Conservation (phyloP, 768 basidiomycete genomes). For the Imleria badia region DNA sequence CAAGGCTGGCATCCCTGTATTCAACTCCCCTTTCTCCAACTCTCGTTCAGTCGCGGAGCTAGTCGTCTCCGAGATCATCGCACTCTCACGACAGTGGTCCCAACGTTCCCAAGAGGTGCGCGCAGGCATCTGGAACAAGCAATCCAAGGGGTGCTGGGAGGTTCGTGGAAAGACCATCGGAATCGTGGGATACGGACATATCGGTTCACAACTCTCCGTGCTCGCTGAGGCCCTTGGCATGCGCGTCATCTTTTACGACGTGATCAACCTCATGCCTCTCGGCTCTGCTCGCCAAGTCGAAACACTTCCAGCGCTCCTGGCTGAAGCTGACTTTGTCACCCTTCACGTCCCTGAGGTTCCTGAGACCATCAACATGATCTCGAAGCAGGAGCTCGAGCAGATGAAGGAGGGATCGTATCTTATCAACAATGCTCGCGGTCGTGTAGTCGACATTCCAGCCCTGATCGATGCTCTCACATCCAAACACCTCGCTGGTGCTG, state of each 20-base stretch:
- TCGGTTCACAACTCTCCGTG: slow-evolving; percentile 95
- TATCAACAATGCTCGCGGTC: slow-evolving; percentile 97
- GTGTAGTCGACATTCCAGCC: slow-evolving; percentile 92
- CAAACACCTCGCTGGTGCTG: slow-evolving; percentile 84
- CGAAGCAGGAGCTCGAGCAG: slow-evolving; percentile 64
- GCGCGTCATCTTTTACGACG: slow-evolving; percentile 93
- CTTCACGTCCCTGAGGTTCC: slow-evolving; percentile 96
- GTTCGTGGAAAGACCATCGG: slow-evolving; percentile 96
- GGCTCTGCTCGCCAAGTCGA: slow-evolving; percentile 92
- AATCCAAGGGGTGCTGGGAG: slow-evolving; percentile 98
- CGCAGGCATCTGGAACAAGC: slow-evolving; percentile 96
- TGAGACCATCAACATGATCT: slow-evolving; percentile 95
- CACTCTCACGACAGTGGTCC: slow-evolving; percentile 89
- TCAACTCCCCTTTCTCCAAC: slow-evolving; percentile 99
- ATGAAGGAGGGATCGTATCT: slow-evolving; percentile 97
- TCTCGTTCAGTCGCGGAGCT: slow-evolving; percentile 99
- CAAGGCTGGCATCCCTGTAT: slow-evolving; percentile 90
- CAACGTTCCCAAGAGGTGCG: slow-evolving; percentile 88
- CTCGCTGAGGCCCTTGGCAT: slow-evolving; percentile 96
- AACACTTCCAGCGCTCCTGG: slow-evolving; percentile 68
- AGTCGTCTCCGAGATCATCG: slow-evolving; percentile 91
- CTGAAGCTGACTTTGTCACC: slow-evolving; percentile 87
- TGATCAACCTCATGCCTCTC: slow-evolving; percentile 96
- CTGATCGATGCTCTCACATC: slow-evolving; percentile 77
- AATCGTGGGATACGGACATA: slow-evolving; percentile 98